Evolutionary conservation across 73 alveolate species (phyloP).

Genomic region (Blepharisma stoltei): DNA sequence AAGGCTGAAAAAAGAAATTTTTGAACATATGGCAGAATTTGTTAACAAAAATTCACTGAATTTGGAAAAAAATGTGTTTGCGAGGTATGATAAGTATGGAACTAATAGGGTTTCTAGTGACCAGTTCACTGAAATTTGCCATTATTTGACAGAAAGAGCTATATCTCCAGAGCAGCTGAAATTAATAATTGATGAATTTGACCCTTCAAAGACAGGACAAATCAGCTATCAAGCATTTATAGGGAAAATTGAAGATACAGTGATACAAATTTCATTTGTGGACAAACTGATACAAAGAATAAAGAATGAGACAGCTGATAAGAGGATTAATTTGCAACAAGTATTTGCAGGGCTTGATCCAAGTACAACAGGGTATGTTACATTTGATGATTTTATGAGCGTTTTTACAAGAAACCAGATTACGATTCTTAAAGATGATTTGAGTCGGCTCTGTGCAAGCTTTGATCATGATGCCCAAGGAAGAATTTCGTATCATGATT

Average conservation of each 20-base stretch:
- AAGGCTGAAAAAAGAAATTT: not conserved
- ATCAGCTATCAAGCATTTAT: not conserved
- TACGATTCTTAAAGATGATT: not conserved
- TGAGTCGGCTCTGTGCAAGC: not conserved
- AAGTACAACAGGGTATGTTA: not conserved
- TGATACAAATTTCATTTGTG: not conserved
- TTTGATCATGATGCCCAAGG: constrained; percentile 17
- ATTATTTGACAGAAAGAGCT: constrained; percentile 8
- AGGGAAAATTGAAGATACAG: not conserved
- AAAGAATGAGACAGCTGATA: not conserved
- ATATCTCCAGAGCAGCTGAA: not conserved
- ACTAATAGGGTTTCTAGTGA: not conserved
- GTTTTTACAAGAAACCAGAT: not conserved
- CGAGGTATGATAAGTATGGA: constrained; percentile 7
- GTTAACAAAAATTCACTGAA: not conserved
- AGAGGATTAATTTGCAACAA: not conserved
- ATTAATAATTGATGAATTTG: not conserved
- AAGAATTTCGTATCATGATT: not conserved
- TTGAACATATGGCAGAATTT: constrained; percentile 3
- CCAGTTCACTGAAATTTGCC: not conserved
- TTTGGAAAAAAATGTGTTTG: not conserved
- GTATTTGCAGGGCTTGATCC: not conserved
- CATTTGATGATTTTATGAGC: not conserved
- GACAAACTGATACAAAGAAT: not conserved
- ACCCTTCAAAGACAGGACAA: not conserved